phyloP scores from a whole-genome alignment of 305 asterid species.

The Coffea humblotiana region DNA sequence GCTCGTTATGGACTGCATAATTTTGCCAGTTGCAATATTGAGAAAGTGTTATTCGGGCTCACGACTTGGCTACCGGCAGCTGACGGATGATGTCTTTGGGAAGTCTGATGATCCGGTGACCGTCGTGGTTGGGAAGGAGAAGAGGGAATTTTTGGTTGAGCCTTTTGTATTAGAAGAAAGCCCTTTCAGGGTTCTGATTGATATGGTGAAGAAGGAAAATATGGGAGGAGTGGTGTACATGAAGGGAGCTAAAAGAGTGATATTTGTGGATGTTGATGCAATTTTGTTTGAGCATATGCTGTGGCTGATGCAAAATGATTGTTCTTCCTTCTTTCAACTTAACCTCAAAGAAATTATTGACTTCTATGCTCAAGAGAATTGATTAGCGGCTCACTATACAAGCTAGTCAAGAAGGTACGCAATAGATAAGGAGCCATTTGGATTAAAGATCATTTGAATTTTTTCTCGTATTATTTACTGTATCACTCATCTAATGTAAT shows the following conservation, averaged over 20 bases:
- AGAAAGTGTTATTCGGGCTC: constrained; percentile 29
- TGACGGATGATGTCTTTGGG: constrained; percentile 15
- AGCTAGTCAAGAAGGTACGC: neutral
- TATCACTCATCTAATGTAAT: too few relatives aligned
- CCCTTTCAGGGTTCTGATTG: constrained; percentile 36
- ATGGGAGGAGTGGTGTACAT: constrained; percentile 9
- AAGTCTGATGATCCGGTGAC: constrained; percentile 24
- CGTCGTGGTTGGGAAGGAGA: constrained; percentile 43
- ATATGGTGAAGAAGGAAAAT: constrained; percentile 29
- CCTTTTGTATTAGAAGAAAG: constrained; percentile 35
- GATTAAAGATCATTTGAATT: too few relatives aligned
- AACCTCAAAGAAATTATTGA: constrained; percentile 42
- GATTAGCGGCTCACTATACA: neutral
- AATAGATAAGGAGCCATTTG: neutral
- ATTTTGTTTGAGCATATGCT: constrained; percentile 46
- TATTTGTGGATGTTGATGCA: constrained; percentile 44
- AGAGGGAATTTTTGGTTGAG: constrained; percentile 37
- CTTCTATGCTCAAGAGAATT: constrained; percentile 41
- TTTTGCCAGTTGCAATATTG: constrained; percentile 30
- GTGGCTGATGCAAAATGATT: constrained; percentile 47
- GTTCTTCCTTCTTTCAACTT: constrained; percentile 41
- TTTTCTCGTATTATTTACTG: too few relatives aligned
- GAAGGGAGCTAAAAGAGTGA: constrained; percentile 26
- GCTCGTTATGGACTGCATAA: constrained; percentile 36
- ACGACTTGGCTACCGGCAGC: constrained; percentile 29